These are phyloP conservation scores for Talaromyces sp. DNA, from an alignment of 2,329 filamentous ascomycete species.

Conservation along the genomic window DNA sequence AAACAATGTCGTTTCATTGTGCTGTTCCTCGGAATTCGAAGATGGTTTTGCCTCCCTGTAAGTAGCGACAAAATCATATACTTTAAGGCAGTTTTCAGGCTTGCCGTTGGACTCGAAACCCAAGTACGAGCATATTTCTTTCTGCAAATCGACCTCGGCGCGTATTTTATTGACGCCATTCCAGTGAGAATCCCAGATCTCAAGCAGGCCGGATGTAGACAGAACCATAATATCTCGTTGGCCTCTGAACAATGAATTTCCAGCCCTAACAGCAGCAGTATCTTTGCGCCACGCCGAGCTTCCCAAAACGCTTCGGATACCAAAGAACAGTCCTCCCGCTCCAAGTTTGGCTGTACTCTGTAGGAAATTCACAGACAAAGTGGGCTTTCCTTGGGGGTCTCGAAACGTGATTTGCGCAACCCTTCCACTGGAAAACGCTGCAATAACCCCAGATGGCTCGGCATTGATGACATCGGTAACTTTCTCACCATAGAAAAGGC, in stretches of 20 bases:
- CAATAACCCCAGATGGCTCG: conserved; percentile 81
- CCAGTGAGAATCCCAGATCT: conserved; percentile 86
- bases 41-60: conserved; percentile 33
- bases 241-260: conserved; percentile 68
- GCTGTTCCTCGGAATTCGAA: conserved; percentile 28
- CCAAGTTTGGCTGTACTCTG: conserved; percentile 53
- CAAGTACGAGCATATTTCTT: conserved; percentile 36
- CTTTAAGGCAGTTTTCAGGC: conserved; percentile 60
- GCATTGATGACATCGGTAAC: conserved; percentile 76
- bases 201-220: conserved; percentile 73
- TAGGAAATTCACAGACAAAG: conserved; percentile 75
- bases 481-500: conserved; percentile 74
- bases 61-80: conserved; percentile 75
- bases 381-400: conserved; percentile 81
- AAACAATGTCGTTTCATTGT: conserved; percentile 55
- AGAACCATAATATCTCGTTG: conserved; percentile 81
- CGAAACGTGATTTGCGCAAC: conserved; percentile 82
- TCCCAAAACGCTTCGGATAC: conserved; percentile 72
- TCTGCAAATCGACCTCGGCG: conserved; percentile 68
- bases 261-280: conserved; percentile 75
- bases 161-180: conserved; percentile 77
- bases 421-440: conserved; percentile 81
- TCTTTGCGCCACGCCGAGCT: conserved; percentile 70
- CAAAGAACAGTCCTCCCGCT: conserved; percentile 71
- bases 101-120: conserved; percentile 41